Evolutionary conservation across 805 yeast species (phyloP), one percentile per base, ranked within the genome.

Genomic region (Vanderwaltozyma polyspora): DNA sequence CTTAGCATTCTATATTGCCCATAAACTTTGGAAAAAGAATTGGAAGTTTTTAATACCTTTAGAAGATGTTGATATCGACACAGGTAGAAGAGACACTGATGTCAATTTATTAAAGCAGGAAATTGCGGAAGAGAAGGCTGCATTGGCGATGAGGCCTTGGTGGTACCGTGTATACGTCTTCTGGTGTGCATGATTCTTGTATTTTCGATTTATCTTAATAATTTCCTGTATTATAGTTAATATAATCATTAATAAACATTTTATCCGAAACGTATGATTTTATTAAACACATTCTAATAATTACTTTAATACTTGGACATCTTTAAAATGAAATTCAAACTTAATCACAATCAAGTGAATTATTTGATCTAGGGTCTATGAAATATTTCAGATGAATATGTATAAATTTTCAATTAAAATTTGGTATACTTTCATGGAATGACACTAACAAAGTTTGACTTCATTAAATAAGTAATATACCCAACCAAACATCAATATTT

Each of bases 21-120:
- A 77, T 64, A 77, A 76, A 59, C 30, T 74, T 25, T 72, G 72
- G 66, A 67, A 52, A 41, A 57, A 52, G 35, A 59, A 62, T 45
- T 62, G 63, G 61, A 58, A 40, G 19, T 46, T 67, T 19, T 59
- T 57, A 48, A 58, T 73, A 39, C 61, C 55, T 16, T 66, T 70
- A 19, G 48, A 52, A 18, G 75, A 73, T 29, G 64, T 76, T 50
- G 83, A 77, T 46, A 64, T 77, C 26, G 77, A 72, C 43, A 64
- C 75, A 19, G 83, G 84, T 34, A 66, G 79, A 60, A 70, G 76
- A 46, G 72, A 69, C 28, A 50, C 66, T 21, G 79, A 76, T 51
- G 43, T 68, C 41, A 80, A 76, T 19, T 49, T 63, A 29, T 58
- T 74, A 39, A 65, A 59, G 35, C 70, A 67, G 45, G 75, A 70